A percentile compares a stretch with the other conserved stretches of the same genome.
Conservation (phyloP, 495 filamentous ascomycete genomes). For the Halenospora varia region DNA sequence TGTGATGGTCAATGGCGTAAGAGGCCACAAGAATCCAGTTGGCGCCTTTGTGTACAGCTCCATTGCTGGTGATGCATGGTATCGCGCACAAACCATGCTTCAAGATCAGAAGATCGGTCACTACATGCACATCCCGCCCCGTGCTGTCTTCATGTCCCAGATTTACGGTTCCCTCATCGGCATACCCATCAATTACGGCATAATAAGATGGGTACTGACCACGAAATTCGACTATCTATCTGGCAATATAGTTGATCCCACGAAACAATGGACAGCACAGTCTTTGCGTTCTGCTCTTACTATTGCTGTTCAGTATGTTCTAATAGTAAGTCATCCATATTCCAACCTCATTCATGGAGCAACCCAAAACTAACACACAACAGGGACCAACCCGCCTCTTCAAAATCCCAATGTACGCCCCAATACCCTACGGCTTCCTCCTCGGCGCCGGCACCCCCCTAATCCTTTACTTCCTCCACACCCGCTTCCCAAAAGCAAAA, state of each 20-base stretch:
- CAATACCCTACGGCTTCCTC: slow-evolving; percentile 53
- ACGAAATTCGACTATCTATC: slow-evolving; percentile 50
- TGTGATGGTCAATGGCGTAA: slow-evolving; percentile 48
- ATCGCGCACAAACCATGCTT: slow-evolving; percentile 48
- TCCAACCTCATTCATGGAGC: background rate
- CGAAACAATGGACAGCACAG: slow-evolving; percentile 56
- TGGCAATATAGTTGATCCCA: slow-evolving; percentile 43
- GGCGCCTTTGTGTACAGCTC: slow-evolving; percentile 49
- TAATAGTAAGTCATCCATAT: slow-evolving; percentile 33
- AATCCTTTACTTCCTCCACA: slow-evolving; percentile 44
- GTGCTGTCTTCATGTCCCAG: slow-evolving; percentile 56
- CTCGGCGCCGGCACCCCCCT: slow-evolving; percentile 46
- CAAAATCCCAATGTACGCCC: slow-evolving; percentile 40
- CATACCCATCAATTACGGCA: slow-evolving; percentile 42
- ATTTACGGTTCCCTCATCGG: slow-evolving; percentile 47
- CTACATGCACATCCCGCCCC: slow-evolving; percentile 66
- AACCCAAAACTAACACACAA: background rate
- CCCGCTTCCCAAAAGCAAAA: slow-evolving; percentile 42
- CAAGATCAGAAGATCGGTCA: slow-evolving; percentile 44
- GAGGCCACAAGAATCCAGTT: slow-evolving; percentile 42
- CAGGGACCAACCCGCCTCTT: slow-evolving; percentile 50
- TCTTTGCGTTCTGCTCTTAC: slow-evolving; percentile 40
- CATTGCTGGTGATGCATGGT: slow-evolving; percentile 36
- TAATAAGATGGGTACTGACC: slow-evolving; percentile 41
- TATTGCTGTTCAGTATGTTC: slow-evolving; percentile 50